These are phyloP conservation scores for Kalanchoe fedtschenkoi DNA, from an alignment of 164 flowering plant species.

Conservation along the genomic window DNA sequence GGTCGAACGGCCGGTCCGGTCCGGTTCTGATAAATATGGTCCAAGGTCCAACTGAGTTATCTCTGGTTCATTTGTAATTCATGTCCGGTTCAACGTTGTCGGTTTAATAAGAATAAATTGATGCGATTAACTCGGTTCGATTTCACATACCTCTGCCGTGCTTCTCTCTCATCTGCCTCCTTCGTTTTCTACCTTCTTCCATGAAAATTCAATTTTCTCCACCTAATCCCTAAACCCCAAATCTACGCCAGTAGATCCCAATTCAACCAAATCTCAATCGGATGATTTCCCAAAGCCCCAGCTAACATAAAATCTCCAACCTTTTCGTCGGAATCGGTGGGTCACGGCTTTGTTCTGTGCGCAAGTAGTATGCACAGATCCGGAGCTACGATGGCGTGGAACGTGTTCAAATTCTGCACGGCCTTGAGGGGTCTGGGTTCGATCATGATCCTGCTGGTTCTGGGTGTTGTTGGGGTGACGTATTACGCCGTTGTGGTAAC, in stretches of 20 bases:
- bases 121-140: too few relatives aligned
- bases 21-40: too few relatives aligned
- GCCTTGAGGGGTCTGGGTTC: conserved; percentile 76
- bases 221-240: not conserved
- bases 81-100: too few relatives aligned
- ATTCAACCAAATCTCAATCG: too few relatives aligned
- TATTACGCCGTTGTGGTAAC: conserved; percentile 79
- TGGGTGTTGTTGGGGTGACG: conserved; percentile 83
- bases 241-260: not conserved
- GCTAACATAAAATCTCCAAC: not conserved
- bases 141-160: too few relatives aligned
- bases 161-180: not conserved
- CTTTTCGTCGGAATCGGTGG: not conserved
- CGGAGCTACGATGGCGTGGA: conserved; percentile 72
- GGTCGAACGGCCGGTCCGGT: too few relatives aligned
- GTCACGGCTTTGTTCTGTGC: not conserved
- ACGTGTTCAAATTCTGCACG: conserved; percentile 68
- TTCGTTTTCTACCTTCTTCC: not conserved
- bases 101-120: too few relatives aligned
- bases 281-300: not conserved
- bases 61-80: too few relatives aligned
- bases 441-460: conserved; percentile 88
- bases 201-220: not conserved
- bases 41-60: too few relatives aligned
- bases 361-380: conserved; percentile 59